These are phyloP conservation scores for Hanseniaspora uvarum DNA, from an alignment of 1,139 yeast species.

Conservation along the genomic window DNA sequence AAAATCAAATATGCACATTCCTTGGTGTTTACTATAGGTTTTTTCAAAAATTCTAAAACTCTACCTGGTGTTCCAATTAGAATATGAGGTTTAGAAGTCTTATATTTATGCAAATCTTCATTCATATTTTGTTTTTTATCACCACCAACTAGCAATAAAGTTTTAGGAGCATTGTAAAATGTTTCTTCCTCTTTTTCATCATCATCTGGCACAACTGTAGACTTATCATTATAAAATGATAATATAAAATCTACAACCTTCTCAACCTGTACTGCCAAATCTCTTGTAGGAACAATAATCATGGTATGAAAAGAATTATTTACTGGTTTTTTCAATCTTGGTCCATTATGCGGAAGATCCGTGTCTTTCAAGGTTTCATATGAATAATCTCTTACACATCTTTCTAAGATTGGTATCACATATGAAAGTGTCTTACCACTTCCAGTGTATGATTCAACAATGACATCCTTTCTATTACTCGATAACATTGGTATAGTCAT, in stretches of 20 bases:
- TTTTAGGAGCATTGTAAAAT: constrained; percentile 32
- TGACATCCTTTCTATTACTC: constrained; percentile 84
- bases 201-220: constrained; percentile 15
- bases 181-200: constrained; percentile 16
- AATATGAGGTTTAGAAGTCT: constrained; percentile 52
- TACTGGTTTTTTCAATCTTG: constrained; percentile 26
- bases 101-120: constrained; percentile 58
- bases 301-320: constrained; percentile 63
- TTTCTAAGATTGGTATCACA: constrained; percentile 70
- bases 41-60: constrained; percentile 55
- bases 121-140: constrained; percentile 44
- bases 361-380: constrained; percentile 17
- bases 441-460: constrained; percentile 89
- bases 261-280: constrained; percentile 75
- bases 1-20: constrained; percentile 66
- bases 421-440: constrained; percentile 92
- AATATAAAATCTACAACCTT: constrained; percentile 53
- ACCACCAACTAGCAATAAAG: constrained; percentile 79
- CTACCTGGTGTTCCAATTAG: constrained; percentile 93
- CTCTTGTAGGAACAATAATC: constrained; percentile 82
- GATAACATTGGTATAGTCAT: constrained; percentile 79
- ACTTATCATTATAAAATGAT: constrained; percentile 47
- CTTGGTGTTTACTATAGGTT: constrained; percentile 41
- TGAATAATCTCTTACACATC: constrained; percentile 25
- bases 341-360: constrained; percentile 19